phyloP scores from a whole-genome alignment of 257 asterid species.

The Gynochthodes officinalis region DNA sequence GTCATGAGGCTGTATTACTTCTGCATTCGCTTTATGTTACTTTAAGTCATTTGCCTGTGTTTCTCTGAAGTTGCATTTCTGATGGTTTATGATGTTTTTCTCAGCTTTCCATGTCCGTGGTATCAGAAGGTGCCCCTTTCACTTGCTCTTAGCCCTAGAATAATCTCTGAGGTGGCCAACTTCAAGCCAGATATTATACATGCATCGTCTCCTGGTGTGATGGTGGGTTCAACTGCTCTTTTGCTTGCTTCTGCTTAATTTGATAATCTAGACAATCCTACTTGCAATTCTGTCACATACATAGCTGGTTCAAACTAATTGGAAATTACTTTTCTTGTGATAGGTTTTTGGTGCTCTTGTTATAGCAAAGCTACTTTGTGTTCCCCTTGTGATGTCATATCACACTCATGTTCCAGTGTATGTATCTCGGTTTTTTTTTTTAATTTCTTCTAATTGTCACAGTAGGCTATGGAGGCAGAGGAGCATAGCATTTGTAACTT shows the following conservation, averaged over 20 bases:
- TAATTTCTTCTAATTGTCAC: conserved; percentile 1
- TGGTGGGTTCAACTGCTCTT: conserved; percentile 46
- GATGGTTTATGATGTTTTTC: conserved; percentile 18
- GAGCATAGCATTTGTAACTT: background rate
- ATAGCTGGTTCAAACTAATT: background rate
- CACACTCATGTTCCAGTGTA: conserved; percentile 99
- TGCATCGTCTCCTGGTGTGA: conserved; percentile 97
- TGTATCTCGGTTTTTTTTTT: conserved; percentile 16
- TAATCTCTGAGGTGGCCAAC: conserved; percentile 81
- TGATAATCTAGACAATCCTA: background rate
- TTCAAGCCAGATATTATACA: conserved; percentile 98
- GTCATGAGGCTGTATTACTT: background rate
- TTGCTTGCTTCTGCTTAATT: conserved; percentile 6
- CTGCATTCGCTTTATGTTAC: background rate
- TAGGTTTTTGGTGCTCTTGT: conserved; percentile 93
- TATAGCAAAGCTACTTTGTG: conserved; percentile 75
- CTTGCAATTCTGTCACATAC: background rate
- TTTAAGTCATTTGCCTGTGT: background rate
- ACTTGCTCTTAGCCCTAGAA: conserved; percentile 98
- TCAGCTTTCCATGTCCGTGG: conserved; percentile 94
- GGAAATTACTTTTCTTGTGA: background rate
- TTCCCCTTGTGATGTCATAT: conserved; percentile 91
- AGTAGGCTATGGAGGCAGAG: background rate
- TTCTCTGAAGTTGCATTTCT: conserved; percentile 7
- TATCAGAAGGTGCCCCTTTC: conserved; percentile 91